Percentiles rank a stretch among this genome's conserved stretches.
phyloP scores from a whole-genome alignment of 2,329 filamentous ascomycete genomes.

The Clarireedia paspali region DNA sequence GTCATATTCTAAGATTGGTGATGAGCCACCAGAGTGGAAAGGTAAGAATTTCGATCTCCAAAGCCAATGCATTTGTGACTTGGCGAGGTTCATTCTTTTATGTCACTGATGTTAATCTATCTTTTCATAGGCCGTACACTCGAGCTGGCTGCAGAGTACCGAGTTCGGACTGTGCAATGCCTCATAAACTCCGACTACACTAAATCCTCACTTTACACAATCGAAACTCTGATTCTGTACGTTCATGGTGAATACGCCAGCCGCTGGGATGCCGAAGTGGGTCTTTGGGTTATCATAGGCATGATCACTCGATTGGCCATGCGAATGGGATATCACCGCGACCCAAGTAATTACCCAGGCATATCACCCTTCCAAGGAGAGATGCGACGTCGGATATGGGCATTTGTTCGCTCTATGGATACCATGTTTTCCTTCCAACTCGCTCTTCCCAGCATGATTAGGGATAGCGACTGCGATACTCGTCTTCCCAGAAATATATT shows the following conservation, averaged over 20 bases:
- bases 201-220: conserved; percentile 62
- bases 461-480: conserved; percentile 67
- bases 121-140: conserved; percentile 33
- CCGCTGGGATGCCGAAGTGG: conserved; percentile 61
- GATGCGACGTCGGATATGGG: conserved; percentile 63
- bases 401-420: conserved; percentile 64
- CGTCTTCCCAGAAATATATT: conserved; percentile 70
- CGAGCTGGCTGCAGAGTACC: conserved; percentile 56
- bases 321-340: conserved; percentile 59
- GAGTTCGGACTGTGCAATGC: conserved; percentile 69
- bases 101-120: conserved; percentile 5
- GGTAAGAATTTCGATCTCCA: conserved; percentile 37
- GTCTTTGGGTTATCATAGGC: conserved; percentile 41
- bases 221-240: conserved; percentile 73
- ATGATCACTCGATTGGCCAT: conserved; percentile 48
- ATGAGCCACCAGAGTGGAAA: conserved; percentile 72
- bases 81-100: background rate
- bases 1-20: conserved; percentile 71
- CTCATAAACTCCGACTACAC: conserved; percentile 71
- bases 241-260: conserved; percentile 68
- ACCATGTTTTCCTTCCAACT: conserved; percentile 70
- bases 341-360: conserved; percentile 64
- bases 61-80: background rate
- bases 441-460: conserved; percentile 56
- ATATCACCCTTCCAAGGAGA: conserved; percentile 72